Base-by-base conservation (phyloP, 2,329 filamentous ascomycete genomes). In the Apiospora saccharicola region DNA sequence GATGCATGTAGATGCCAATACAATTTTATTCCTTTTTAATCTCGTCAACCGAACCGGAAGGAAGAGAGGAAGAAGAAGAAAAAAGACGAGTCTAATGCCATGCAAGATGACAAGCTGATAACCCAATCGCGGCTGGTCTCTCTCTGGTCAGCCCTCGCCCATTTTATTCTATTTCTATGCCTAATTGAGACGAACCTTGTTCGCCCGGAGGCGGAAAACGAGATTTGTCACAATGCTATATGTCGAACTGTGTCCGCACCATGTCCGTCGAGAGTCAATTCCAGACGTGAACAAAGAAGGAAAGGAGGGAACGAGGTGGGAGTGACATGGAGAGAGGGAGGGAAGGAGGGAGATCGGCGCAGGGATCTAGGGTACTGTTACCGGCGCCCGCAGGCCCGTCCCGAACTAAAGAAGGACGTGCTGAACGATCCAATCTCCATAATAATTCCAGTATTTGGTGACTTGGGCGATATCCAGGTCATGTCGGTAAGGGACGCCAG, bases 321-420 rank as follows among this genome's bases (percentile, higher is more conserved):
- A 26, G 12, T 12, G 49, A 0, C 3, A 37, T 16, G 10, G 57
- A 64, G 34, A 41, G n/a, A 24, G 8, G 10, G 19, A 6, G 30
- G n/a, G 19, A 37, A n/a, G 19, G 12, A 41, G 57, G 57, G 57
- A 41, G 57, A 64, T 64, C 57, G 22, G 41, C 57, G 34, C 57
- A 64, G 57, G 57, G 57, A n/a, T 64, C 57, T n/a, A 14, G 34
- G 57, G 10, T 64, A 41, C 57, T 64, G 34, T 41, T 30, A 19
- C 57, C 57, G 57, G 57, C 34, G 22, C 57, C 57, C 30, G 57
- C 57, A n/a, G 34, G 57, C 57, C 57, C 30, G 57, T 64, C 57
- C 57, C 57, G 34, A 41, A 64, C 14, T 24, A 41, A 12, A 41
- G 34, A 64, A 41, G 57, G 34, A 41, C 57, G 57, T 37, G 57